Evolutionary conservation across 2,329 filamentous ascomycete genomes (phyloP).

Genomic region (Daldinia sp.): DNA sequence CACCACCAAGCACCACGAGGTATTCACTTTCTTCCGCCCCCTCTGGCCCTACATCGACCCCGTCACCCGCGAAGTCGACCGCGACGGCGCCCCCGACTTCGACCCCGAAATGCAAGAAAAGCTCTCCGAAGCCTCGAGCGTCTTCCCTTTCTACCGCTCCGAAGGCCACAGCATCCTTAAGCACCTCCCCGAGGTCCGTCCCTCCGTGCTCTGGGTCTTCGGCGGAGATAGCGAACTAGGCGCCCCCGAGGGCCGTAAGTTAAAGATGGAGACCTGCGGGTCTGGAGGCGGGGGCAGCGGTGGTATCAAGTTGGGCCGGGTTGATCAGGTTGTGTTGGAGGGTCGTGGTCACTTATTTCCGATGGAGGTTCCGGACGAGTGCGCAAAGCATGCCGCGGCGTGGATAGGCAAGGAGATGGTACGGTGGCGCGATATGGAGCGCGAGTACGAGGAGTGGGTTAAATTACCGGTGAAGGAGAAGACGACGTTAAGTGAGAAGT

Average conservation of each 20-base stretch:
- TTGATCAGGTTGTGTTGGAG: conserved; percentile 73
- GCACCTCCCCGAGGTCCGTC: conserved; percentile 70
- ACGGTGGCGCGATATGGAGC: conserved; percentile 69
- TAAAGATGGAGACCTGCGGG: conserved; percentile 75
- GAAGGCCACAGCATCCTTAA: conserved; percentile 69
- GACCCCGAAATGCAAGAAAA: conserved; percentile 55
- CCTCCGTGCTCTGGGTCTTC: conserved; percentile 77
- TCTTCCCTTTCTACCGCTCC: conserved; percentile 74
- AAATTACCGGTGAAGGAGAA: conserved; percentile 64
- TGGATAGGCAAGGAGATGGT: conserved; percentile 70
- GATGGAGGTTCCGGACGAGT: conserved; percentile 79
- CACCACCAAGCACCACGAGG: conserved; percentile 90
- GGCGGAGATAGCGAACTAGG: conserved; percentile 71
- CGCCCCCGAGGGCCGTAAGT: conserved; percentile 59
- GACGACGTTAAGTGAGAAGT: conserved; percentile 67
- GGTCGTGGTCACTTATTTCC: conserved; percentile 83
- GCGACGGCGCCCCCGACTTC: conserved; percentile 60
- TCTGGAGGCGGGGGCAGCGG: conserved; percentile 75
- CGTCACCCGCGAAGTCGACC: conserved; percentile 56
- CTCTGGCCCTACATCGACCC: conserved; percentile 61
- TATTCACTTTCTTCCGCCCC: conserved; percentile 79
- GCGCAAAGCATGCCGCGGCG: conserved; percentile 69
- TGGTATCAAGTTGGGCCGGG: conserved; percentile 71
- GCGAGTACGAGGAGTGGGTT: conserved; percentile 68
- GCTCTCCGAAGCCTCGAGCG: conserved; percentile 47